Evolutionary conservation across 371 early-diverging fungal genomes (phyloP).

Genomic region (Rhizopus arrhizus): DNA sequence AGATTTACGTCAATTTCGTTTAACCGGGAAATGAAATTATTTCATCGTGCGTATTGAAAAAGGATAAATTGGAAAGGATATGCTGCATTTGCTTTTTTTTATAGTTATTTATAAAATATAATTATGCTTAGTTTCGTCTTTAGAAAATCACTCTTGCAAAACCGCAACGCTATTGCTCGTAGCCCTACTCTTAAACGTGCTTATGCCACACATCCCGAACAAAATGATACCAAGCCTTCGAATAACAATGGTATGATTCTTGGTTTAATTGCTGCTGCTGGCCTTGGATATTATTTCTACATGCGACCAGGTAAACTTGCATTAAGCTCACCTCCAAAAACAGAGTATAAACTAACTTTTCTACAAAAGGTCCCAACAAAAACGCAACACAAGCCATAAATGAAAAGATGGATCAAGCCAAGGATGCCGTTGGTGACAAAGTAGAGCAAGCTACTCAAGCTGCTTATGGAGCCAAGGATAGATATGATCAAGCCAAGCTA

Average conservation of each 20-base stretch:
- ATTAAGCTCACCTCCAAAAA: no score
- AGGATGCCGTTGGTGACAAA: background rate
- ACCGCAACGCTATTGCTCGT: background rate
- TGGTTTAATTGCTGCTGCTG: background rate
- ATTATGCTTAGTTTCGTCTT: background rate
- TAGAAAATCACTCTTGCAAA: conserved; percentile 2
- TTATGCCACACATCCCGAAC: conserved; percentile 3
- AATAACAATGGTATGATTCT: background rate
- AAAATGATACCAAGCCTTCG: background rate
- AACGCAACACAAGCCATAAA: background rate
- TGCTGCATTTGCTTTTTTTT: background rate
- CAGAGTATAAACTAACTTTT: background rate
- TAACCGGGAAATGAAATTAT: background rate
- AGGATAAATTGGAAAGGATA: background rate
- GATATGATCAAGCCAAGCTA: background rate
- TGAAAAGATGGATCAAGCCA: background rate
- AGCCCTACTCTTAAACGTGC: background rate
- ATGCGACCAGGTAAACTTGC: background rate
- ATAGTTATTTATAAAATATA: background rate
- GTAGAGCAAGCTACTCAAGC: background rate
- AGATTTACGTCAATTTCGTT: background rate
- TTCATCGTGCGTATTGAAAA: background rate
- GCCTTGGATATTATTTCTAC: background rate
- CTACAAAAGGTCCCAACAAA: background rate
- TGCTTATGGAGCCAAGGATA: background rate